Percentiles rank a stretch among this genome's conserved stretches.
Conservation (phyloP, 805 yeast species). For the Tetrapisispora fleetii region DNA sequence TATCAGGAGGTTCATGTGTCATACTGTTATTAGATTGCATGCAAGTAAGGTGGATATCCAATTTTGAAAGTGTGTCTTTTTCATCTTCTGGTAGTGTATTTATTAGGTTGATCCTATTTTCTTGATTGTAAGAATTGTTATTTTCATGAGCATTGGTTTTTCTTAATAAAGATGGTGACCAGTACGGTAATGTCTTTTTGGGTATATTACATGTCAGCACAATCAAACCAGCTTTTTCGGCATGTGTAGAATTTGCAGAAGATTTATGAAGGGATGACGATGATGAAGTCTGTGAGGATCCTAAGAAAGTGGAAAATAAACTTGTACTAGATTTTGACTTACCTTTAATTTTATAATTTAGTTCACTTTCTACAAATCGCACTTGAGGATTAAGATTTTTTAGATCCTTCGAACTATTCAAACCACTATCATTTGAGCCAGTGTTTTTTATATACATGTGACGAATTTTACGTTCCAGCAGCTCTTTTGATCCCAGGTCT, state of each 20-base stretch:
- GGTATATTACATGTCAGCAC: conserved; percentile 26
- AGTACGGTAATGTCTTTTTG: conserved; percentile 30
- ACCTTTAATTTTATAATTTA: conserved; percentile 20
- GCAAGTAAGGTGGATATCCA: conserved; percentile 27
- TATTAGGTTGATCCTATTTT: conserved; percentile 27
- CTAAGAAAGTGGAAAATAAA: conserved; percentile 19
- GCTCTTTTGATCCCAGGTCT: conserved; percentile 17
- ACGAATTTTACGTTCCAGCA: conserved; percentile 21
- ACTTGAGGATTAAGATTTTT: conserved; percentile 7
- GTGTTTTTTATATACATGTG: conserved; percentile 15
- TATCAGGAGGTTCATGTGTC: conserved; percentile 25
- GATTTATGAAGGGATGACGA: background rate
- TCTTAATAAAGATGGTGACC: conserved; percentile 30
- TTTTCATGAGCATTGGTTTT: conserved; percentile 30
- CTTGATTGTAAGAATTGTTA: conserved; percentile 28
- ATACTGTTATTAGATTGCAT: conserved; percentile 26
- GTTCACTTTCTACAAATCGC: conserved; percentile 19
- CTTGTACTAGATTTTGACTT: conserved; percentile 13
- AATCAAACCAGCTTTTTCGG: conserved; percentile 25
- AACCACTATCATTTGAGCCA: background rate
- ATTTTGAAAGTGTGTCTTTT: conserved; percentile 10
- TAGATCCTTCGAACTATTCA: conserved; percentile 8
- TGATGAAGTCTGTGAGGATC: conserved; percentile 7
- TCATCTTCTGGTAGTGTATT: conserved; percentile 23
- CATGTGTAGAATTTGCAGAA: background rate